Evolutionary conservation across 176 grass and related monocot species (phyloP).

Genomic region (Oryza nivara): DNA sequence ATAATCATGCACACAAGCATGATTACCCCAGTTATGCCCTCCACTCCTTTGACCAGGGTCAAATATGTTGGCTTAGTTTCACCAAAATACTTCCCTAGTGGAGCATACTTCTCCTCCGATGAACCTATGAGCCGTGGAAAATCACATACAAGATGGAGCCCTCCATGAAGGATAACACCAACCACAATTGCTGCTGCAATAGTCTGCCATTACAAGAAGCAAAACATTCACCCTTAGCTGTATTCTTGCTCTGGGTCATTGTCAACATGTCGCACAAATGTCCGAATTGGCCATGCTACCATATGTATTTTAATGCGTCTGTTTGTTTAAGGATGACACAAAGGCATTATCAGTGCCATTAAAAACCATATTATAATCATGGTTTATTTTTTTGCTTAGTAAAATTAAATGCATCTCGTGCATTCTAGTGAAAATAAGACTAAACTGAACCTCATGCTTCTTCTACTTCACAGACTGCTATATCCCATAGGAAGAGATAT

Average conservation of each 20-base stretch:
- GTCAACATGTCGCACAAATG: conserved; percentile 3
- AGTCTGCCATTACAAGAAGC: conserved; percentile 71
- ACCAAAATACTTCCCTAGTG: conserved; percentile 58
- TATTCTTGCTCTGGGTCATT: conserved; percentile 30
- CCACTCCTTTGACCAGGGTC: conserved; percentile 53
- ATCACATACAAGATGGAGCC: conserved; percentile 78
- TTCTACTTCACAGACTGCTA: background rate
- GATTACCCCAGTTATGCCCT: conserved; percentile 84
- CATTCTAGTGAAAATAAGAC: conserved; percentile 20
- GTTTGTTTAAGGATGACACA: background rate
- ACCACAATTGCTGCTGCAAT: conserved; percentile 85
- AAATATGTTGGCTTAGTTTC: conserved; percentile 72
- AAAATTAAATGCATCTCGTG: background rate
- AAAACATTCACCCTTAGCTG: conserved; percentile 31
- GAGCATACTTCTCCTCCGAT: conserved; percentile 57
- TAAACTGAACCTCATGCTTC: background rate
- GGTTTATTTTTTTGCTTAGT: conserved; percentile 11
- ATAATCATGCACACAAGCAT: conserved; percentile 87
- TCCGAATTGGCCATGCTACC: conserved; percentile 3
- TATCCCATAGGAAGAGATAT: background rate
- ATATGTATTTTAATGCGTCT: background rate
- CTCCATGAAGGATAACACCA: conserved; percentile 85
- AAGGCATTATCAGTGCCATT: conserved; percentile 5
- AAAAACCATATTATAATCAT: background rate
- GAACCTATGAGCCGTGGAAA: conserved; percentile 79